Evolutionary conservation across 164 flowering plant genomes (phyloP), one percentile per base, ranked within the genome.

Genomic region (Umbilicus rupestris): DNA sequence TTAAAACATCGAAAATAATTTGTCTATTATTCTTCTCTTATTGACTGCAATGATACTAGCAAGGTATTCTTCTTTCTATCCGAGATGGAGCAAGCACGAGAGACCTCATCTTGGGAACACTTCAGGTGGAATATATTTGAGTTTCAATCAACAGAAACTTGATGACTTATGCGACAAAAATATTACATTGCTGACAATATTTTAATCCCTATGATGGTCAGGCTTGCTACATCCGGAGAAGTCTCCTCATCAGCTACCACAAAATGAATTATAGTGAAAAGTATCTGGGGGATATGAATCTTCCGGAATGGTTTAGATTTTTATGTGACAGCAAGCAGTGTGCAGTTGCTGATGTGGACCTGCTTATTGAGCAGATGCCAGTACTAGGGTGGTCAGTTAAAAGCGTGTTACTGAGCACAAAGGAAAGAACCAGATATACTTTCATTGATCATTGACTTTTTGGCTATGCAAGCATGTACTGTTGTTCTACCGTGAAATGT

Each of bases 181-280:
- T n/a, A 24, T 26, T 29, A 19, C n/a, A 1, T 30, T 12, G 0
- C 16, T 33, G 49, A 12, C n/a, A 55, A 47, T 8, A 47, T n/a
- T 22, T 52, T 35, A 29, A 35, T 37, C 57, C 3, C 19, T 67
- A 28, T 0, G 68, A 68, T 62, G 19, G 15, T 49, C 64, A 89
- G 96, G 89, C 90, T 30, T 85, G 85, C 70, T 81, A 85, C 68
- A 67, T 89, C 66, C 85, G 96, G 19, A 73, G 77, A 58, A 71
- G 73, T 22, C 76, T 89, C 28, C 68, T 62, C 31, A 39, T 28
- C 39, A 71, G 67, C 31, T 64, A 45, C 22, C 49, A 35, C 46
- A 39, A 65, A 12, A 77, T 80, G 84, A 72, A 73, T 26, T 66
- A 68, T 19, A 46, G 47, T 30, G 5, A 74, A 14, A 74, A 72